Conservation (phyloP, 192 early-diverging fungal species). For the Allomyces macrogynus region DNA sequence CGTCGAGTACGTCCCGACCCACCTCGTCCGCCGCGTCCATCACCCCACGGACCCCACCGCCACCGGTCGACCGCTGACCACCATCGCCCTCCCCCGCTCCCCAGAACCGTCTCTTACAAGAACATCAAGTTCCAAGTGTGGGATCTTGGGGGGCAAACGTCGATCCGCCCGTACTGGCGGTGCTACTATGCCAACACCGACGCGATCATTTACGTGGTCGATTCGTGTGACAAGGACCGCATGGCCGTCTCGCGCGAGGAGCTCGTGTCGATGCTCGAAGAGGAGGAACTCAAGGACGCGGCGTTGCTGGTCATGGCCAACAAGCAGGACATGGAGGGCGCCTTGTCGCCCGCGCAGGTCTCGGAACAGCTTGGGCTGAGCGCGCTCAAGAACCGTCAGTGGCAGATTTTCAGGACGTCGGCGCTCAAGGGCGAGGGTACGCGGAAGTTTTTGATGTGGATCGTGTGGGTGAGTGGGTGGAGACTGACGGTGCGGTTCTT, state of each 20-base stretch:
- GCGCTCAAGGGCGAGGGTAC: slow-evolving; percentile 81
- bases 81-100: slow-evolving; percentile 1
- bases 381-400: slow-evolving; percentile 68
- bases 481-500: not conserved
- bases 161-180: slow-evolving; percentile 88
- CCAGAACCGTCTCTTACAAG: slow-evolving; percentile 89
- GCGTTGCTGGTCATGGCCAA: slow-evolving; percentile 89
- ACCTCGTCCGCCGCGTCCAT: slow-evolving; percentile 50
- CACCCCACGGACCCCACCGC: not conserved
- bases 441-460: slow-evolving; percentile 33
- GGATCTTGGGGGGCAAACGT: slow-evolving; percentile 85
- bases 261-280: slow-evolving; percentile 77
- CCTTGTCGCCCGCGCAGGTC: slow-evolving; percentile 75
- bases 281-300: slow-evolving; percentile 78
- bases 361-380: slow-evolving; percentile 66
- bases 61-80: no score
- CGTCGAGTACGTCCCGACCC: not conserved
- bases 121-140: slow-evolving; percentile 99
- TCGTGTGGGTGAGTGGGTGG: slow-evolving; percentile 76
- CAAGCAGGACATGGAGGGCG: slow-evolving; percentile 93
- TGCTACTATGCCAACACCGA: slow-evolving; percentile 99
- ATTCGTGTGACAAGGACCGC: slow-evolving; percentile 76
- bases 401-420: slow-evolving; percentile 84
- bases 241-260: slow-evolving; percentile 75
- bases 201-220: slow-evolving; percentile 94